These are phyloP conservation scores for Luffa aegyptiaca DNA, from an alignment of 306 rosid species.

Conservation along the genomic window DNA sequence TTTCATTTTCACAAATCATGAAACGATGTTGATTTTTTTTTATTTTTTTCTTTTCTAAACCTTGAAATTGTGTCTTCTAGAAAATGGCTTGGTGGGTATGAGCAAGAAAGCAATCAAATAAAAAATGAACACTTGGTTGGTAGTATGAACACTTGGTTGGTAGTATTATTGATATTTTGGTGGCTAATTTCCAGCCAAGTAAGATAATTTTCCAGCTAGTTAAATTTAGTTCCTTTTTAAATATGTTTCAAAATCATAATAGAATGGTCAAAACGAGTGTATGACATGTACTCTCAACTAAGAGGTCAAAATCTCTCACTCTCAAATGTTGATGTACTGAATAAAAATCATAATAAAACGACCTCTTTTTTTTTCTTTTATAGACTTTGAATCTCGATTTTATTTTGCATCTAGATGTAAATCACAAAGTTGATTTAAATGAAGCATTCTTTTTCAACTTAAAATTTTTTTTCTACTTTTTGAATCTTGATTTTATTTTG, in stretches of 20 bases:
- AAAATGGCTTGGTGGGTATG: neutral
- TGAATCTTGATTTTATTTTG: neutral
- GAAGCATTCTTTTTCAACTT: neutral
- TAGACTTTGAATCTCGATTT: neutral
- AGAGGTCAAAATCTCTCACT: too few species aligned
- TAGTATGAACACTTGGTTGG: too few species aligned
- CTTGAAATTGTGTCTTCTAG: neutral
- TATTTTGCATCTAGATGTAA: neutral
- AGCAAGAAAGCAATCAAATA: neutral
- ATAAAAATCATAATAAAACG: too few species aligned
- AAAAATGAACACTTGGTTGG: too few species aligned
- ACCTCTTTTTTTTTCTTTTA: too few species aligned
- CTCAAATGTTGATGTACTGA: too few species aligned
- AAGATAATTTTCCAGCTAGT: too few species aligned
- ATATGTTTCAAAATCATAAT: neutral
- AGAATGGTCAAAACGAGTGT: too few species aligned
- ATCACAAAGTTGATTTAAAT: neutral
- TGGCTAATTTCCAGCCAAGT: neutral
- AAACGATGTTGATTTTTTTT: neutral
- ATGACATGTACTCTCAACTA: too few species aligned
- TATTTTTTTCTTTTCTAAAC: neutral
- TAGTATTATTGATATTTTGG: too few species aligned
- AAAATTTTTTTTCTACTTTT: too few species aligned
- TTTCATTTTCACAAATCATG: neutral
- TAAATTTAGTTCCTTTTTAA: too few species aligned